Evolutionary conservation across 2,329 filamentous ascomycete species (phyloP), one percentile per base, ranked within the genome.

Genomic region (Talaromyces sp.): DNA sequence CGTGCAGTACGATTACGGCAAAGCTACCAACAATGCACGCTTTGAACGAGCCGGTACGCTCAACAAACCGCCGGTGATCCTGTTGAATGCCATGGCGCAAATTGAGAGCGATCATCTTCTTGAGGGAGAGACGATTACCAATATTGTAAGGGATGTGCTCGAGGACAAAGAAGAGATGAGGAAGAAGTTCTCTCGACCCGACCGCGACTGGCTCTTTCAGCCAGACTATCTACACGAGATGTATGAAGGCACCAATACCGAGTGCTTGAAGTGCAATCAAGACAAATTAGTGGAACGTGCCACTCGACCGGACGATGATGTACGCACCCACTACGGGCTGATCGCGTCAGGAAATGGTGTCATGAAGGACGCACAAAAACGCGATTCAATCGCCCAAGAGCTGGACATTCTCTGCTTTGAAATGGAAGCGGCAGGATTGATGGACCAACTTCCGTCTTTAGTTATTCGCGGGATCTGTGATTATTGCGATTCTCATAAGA

Each of bases 331-430:
- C 42, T 71, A 72, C 46, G 70, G 71, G 1, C 63, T 61, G 0
- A 70, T 73, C 35, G 70, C 62, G 8, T 73, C 72, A 3, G 69
- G 67, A 1, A 71, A 74, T 48, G 66, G 67, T 33, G 35, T 69
- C 14, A 25, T 69, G 23, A 61, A 61, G n/a, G 59, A 61, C 21
- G 59, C 48, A 16, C 6, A 48, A 6, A 21, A 12, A 9, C 42
- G 59, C 2, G 48, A 54, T 23, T 23, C 12, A 2, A 54, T 61
- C 7, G 48, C 46, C 9, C 59, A 56, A 50, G 48, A 58, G 12
- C 39, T 40, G 6, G 39, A 40, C 12, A 44, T 58, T 2, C 21
- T 58, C 6, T 58, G 55, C 25, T 58, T 58, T 21, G n/a, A n/a
- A n/a, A n/a, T n/a, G n/a, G n/a, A n/a, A n/a, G n/a, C n/a, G n/a